A percentile compares a stretch with the other conserved stretches of the same genome.
Conservation (phyloP, 1,284 basidiomycete genomes). For the Microbotryomycetes sp. region DNA sequence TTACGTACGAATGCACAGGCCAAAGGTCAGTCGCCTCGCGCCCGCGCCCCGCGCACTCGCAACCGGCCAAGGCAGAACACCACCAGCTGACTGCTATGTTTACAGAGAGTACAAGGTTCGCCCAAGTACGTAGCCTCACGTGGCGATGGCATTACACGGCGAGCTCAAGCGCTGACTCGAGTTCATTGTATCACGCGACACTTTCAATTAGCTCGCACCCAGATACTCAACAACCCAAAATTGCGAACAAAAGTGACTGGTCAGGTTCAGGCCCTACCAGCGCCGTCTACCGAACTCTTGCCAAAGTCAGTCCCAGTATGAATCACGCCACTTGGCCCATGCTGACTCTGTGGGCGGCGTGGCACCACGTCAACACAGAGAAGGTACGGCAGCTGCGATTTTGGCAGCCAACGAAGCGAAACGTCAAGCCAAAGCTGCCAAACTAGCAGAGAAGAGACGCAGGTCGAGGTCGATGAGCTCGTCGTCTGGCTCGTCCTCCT, state of each 20-base stretch:
- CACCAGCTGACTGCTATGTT: not conserved
- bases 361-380: conserved; percentile 1
- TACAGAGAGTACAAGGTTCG: conserved; percentile 12
- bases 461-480: conserved; percentile 2
- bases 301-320: not conserved
- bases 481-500: not conserved
- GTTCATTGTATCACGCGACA: too few relatives aligned
- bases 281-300: not conserved
- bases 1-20: conserved; percentile 17
- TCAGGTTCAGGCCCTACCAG: not conserved
- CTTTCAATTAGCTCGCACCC: conserved; percentile 13
- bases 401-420: conserved; percentile 29
- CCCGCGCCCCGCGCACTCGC: not conserved
- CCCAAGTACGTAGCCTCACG: not conserved
- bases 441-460: not conserved
- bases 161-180: not conserved
- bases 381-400: conserved; percentile 28
- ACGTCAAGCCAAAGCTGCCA: conserved; percentile 10
- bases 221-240: conserved; percentile 30
- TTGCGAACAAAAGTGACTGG: conserved; percentile 11
- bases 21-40: not conserved
- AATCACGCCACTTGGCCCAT: not conserved
- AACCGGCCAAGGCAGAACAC: too few relatives aligned
- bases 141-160: too few relatives aligned
- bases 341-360: not conserved